These are phyloP conservation scores for Sphaerobolus stellatus DNA, from an alignment of 1,284 basidiomycete genomes.

Conservation along the genomic window DNA sequence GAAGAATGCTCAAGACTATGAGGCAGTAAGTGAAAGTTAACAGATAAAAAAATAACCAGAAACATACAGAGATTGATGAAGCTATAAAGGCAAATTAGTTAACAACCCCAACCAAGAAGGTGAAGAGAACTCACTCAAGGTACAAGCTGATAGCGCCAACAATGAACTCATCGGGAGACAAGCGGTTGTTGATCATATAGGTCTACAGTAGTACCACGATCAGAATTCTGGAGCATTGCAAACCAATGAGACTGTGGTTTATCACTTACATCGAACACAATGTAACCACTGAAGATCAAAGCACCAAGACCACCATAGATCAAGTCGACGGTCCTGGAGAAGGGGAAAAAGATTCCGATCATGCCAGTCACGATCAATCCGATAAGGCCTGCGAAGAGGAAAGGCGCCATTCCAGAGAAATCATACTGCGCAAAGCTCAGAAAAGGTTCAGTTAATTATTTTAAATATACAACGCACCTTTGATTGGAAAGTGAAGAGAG, in stretches of 20 bases:
- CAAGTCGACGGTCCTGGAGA: conserved; percentile 72
- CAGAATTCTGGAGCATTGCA: not conserved
- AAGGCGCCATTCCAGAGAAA: conserved; percentile 82
- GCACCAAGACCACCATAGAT: conserved; percentile 77
- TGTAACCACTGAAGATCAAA: conserved; percentile 80
- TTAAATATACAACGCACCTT: conserved; percentile 46
- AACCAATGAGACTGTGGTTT: too few relatives aligned
- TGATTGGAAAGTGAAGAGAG: conserved; percentile 82
- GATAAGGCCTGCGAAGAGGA: conserved; percentile 75
- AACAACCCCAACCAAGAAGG: not conserved
- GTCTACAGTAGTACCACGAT: conserved; percentile 40
- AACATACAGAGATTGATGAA: conserved; percentile 75
- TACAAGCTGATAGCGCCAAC: conserved; percentile 84
- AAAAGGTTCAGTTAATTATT: not conserved
- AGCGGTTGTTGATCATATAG: conserved; percentile 74
- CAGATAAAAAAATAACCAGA: conserved; percentile 1
- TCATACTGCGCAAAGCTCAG: conserved; percentile 61
- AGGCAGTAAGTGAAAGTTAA: conserved; percentile 13
- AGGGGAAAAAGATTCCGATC: conserved; percentile 80
- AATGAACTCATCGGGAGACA: conserved; percentile 87
- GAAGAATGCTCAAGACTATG: conserved; percentile 73
- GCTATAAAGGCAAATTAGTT: conserved; percentile 28
- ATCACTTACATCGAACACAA: conserved; percentile 63
- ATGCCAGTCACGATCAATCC: conserved; percentile 74
- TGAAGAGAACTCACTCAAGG: conserved; percentile 61